A percentile compares a stretch with the other conserved stretches of the same genome.
phyloP scores from a whole-genome alignment of 2,329 filamentous ascomycete genomes.

The Hypoxylon sp. region DNA sequence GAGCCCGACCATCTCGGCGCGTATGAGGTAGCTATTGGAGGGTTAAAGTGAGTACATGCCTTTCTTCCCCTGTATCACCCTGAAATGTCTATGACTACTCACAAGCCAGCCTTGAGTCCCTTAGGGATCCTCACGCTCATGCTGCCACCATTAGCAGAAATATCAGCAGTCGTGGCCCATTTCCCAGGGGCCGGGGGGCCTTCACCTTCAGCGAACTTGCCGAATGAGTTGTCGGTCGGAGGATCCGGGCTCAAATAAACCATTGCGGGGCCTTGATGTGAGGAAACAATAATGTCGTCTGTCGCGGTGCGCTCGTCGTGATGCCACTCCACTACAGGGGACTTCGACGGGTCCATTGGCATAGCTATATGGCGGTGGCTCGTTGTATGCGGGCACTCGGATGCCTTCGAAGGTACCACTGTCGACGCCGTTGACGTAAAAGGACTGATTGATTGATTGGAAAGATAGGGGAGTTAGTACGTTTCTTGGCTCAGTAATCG shows the following conservation, averaged over 20 bases:
- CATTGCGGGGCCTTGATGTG: constrained; percentile 28
- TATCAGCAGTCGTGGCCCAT: constrained; percentile 30
- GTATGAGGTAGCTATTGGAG: constrained; percentile 57
- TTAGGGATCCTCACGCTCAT: constrained; percentile 31
- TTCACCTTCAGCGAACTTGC: constrained; percentile 25
- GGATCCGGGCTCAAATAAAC: constrained; percentile 32
- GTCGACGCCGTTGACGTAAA: constrained; percentile 32
- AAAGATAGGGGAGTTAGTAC: background rate
- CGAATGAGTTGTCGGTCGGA: constrained; percentile 28
- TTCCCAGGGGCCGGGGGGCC: constrained; percentile 20
- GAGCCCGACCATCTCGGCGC: constrained; percentile 59
- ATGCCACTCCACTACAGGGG: constrained; percentile 28
- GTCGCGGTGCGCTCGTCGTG: constrained; percentile 25
- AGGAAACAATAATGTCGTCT: constrained; percentile 29
- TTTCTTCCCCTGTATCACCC: background rate
- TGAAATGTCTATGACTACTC: background rate
- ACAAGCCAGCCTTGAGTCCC: constrained; percentile 34
- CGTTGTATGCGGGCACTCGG: constrained; percentile 30
- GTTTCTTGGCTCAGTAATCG: background rate
- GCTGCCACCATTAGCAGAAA: constrained; percentile 20
- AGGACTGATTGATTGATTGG: constrained; percentile 16
- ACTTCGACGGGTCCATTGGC: constrained; percentile 21
- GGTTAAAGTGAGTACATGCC: background rate
- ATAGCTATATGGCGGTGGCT: constrained; percentile 22
- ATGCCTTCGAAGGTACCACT: constrained; percentile 27